Base-by-base conservation (phyloP, 2,329 filamentous ascomycete genomes). In the Aspergillus tubingensis region DNA sequence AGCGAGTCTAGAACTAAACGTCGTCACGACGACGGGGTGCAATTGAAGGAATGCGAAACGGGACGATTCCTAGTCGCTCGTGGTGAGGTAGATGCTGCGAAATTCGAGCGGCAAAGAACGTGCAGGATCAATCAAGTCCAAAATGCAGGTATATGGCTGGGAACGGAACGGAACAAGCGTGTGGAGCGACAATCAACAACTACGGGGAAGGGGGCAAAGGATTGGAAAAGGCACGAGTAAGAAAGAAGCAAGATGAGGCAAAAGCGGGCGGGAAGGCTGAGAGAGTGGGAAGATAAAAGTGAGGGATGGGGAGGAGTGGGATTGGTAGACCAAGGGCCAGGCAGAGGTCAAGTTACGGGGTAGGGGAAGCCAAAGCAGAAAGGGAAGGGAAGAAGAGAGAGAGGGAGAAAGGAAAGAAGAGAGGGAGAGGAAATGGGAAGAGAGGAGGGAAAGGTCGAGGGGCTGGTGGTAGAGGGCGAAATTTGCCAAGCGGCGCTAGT, bases 401-500 rank as follows among this genome's bases (percentile, higher is more conserved):
- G 59, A 43, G 47, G 50, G 57, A 47, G 65, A 49, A 52, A 60
- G 54, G 60, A 52, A 58, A 47, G 59, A 56, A 47, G 55, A 57
- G 59, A 62, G 49, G 55, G 54, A 64, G 54, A 39, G 58, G 62
- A 53, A 62, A 62, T 59, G 58, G 57, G 61, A 61, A 19, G 54
- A 58, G 56, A 60, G 47, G 55, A 51, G 57, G 57, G 60, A 64
- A 68, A 67, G 65, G 63, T 69, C 67, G 69, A 73, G 71, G 71
- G 71, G 70, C 68, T 70, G 70, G 66, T 63, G 69, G 65, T 66
- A 67, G 67, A 70, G 64, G 63, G 70, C 58, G 68, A 72, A 64
- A 66, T 62, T 65, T 69, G 71, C 71, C 71, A 73, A 73, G 71
- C 25, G 52, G 60, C 67, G 69, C 71, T 74, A 74, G 71, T 74